These are phyloP conservation scores for Carpinus viminea DNA, from an alignment of 306 rosid species.

Conservation along the genomic window DNA sequence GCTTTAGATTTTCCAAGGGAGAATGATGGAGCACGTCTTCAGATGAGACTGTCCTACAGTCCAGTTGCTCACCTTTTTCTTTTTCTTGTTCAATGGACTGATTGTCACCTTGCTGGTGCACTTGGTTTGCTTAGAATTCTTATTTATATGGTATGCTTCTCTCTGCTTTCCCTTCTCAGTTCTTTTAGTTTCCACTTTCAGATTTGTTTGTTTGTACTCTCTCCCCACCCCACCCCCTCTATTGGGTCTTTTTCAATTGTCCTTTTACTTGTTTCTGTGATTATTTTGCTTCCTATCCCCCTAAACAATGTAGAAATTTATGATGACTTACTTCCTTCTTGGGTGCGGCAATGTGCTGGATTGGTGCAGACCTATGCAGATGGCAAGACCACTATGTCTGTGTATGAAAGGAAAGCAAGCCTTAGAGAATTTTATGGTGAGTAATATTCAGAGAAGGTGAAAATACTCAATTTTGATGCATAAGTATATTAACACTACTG, in stretches of 20 bases:
- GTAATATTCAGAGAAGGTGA: slow-evolving; percentile 29
- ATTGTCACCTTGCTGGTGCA: slow-evolving; percentile 80
- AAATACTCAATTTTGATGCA: background rate
- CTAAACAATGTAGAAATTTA: slow-evolving; percentile 19
- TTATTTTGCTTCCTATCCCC: slow-evolving; percentile 12
- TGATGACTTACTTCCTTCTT: slow-evolving; percentile 13
- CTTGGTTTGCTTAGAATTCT: slow-evolving; percentile 84
- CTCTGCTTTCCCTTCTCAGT: background rate
- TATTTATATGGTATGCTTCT: slow-evolving; percentile 62
- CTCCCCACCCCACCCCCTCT: background rate
- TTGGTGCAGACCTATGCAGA: slow-evolving; percentile 70
- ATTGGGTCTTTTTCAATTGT: slow-evolving; percentile 6
- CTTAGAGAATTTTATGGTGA: slow-evolving; percentile 81
- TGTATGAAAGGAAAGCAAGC: slow-evolving; percentile 87
- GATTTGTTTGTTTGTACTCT: background rate
- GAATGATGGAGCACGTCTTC: slow-evolving; percentile 77
- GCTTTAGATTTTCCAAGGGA: slow-evolving; percentile 80
- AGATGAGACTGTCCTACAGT: slow-evolving; percentile 87
- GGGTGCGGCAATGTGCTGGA: slow-evolving; percentile 25
- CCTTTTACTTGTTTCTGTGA: slow-evolving; percentile 8
- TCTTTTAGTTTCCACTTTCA: background rate
- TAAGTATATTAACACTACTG: background rate
- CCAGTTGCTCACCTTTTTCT: slow-evolving; percentile 69
- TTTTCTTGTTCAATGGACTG: slow-evolving; percentile 88
- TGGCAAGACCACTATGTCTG: slow-evolving; percentile 80